phyloP scores from a whole-genome alignment of 2,329 filamentous ascomycete genomes.

The Cytospora leucostoma region DNA sequence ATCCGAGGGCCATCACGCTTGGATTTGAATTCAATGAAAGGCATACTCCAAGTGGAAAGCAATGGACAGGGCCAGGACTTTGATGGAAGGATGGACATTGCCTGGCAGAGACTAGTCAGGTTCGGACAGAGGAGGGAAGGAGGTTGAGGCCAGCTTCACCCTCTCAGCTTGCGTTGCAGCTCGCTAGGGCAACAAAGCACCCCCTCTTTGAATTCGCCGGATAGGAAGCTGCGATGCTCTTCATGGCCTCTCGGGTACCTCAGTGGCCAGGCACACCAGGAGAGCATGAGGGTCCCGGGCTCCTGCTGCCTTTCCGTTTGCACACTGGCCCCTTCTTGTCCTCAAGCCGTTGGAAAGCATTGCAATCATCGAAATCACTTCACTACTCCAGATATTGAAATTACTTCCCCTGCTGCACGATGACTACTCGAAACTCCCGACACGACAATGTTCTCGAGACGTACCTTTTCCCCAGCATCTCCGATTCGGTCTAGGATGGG shows the following conservation, averaged over 20 bases:
- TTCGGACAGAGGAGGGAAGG: not conserved
- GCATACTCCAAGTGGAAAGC: slow-evolving; percentile 15
- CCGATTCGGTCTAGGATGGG: not conserved
- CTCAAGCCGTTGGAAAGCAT: not conserved
- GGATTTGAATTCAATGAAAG: not conserved
- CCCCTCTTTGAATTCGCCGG: not conserved
- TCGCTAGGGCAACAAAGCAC: not conserved
- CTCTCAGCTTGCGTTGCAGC: not conserved
- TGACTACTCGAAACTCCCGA: slow-evolving; percentile 40
- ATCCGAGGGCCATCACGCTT: not conserved
- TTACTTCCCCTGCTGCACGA: slow-evolving; percentile 32
- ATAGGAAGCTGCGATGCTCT: not conserved
- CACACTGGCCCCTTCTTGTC: not conserved
- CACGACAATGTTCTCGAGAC: slow-evolving; percentile 43
- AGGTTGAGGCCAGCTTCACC: not conserved
- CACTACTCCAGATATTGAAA: slow-evolving; percentile 1
- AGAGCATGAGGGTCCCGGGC: not conserved
- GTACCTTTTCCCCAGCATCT: slow-evolving; percentile 28
- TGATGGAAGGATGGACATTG: not conserved
- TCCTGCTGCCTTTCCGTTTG: not conserved
- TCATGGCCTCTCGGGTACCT: not conserved
- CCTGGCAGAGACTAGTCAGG: not conserved
- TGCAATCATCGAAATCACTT: not conserved
- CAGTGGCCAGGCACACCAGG: not conserved
- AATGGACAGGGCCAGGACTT: not conserved